Evolutionary conservation across 345 rosid genomes (phyloP).

Genomic region (Eucalyptus regnans): DNA sequence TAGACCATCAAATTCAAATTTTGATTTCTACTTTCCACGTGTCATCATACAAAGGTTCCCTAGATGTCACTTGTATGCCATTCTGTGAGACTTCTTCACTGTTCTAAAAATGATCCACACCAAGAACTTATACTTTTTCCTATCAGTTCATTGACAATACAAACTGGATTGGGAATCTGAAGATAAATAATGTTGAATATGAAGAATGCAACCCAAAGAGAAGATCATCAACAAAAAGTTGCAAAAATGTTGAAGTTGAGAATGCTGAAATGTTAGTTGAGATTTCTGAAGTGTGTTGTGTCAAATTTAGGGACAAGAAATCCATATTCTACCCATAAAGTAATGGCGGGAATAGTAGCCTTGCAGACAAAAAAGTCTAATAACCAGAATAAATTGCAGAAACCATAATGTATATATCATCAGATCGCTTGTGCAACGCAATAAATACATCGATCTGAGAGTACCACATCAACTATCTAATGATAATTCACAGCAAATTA

Average conservation of each 20-base stretch:
- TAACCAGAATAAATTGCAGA: not conserved
- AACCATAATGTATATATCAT: not conserved
- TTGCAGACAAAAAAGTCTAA: not conserved
- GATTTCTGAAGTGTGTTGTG: not conserved
- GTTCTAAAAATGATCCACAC: not conserved
- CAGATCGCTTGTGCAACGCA: not conserved
- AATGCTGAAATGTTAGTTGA: not conserved
- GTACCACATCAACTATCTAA: not conserved
- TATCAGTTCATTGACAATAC: not conserved
- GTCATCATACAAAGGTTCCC: not conserved
- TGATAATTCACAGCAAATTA: not conserved
- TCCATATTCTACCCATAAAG: not conserved
- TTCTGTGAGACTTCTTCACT: not conserved
- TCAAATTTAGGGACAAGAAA: not conserved
- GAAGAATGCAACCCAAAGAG: not conserved
- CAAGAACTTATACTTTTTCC: not conserved
- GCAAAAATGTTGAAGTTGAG: not conserved
- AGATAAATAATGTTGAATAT: not conserved
- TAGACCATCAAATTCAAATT: not conserved
- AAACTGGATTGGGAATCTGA: not conserved
- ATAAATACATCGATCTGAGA: not conserved
- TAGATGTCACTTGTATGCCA: not conserved
- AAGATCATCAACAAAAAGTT: not conserved
- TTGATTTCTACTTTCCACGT: not conserved
- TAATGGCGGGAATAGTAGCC: not conserved